Conservation (phyloP, 2,329 filamentous ascomycete genomes). For the Fusarium globosum region DNA sequence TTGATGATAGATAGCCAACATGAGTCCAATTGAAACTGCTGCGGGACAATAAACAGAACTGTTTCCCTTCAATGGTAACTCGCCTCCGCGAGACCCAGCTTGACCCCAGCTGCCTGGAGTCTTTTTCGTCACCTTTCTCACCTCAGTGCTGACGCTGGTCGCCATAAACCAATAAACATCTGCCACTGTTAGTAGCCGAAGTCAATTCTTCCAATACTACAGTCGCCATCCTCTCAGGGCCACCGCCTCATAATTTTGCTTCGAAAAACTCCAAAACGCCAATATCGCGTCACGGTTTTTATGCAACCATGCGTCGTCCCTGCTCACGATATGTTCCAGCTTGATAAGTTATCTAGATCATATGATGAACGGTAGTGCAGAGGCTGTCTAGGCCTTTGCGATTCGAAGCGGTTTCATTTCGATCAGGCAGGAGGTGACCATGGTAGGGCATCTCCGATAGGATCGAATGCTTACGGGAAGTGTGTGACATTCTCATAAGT, state of each 20-base stretch:
- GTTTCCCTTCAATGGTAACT: background rate
- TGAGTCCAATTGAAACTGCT: background rate
- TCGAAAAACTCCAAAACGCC: slow-evolving; percentile 44
- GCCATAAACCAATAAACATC: slow-evolving; percentile 32
- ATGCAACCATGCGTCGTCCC: background rate
- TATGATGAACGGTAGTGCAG: background rate
- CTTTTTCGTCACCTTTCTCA: background rate
- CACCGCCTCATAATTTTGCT: slow-evolving; percentile 16
- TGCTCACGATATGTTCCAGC: background rate
- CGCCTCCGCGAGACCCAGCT: background rate
- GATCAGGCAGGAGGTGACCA: background rate
- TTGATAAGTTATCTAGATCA: background rate
- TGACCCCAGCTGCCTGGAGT: slow-evolving; percentile 6
- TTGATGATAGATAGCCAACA: slow-evolving; percentile 2
- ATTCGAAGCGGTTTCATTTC: background rate
- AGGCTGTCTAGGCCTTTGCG: background rate
- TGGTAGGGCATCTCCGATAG: background rate
- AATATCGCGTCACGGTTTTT: background rate
- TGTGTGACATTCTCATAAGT: slow-evolving; percentile 68
- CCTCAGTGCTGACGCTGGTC: slow-evolving; percentile 21
- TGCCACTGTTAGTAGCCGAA: slow-evolving; percentile 4
- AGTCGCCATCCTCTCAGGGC: slow-evolving; percentile 6
- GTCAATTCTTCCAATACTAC: slow-evolving; percentile 14
- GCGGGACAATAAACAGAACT: background rate
- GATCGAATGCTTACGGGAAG: background rate